phyloP scores from a whole-genome alignment of 2,329 filamentous ascomycete species.

The Trichophaea hybrida region DNA sequence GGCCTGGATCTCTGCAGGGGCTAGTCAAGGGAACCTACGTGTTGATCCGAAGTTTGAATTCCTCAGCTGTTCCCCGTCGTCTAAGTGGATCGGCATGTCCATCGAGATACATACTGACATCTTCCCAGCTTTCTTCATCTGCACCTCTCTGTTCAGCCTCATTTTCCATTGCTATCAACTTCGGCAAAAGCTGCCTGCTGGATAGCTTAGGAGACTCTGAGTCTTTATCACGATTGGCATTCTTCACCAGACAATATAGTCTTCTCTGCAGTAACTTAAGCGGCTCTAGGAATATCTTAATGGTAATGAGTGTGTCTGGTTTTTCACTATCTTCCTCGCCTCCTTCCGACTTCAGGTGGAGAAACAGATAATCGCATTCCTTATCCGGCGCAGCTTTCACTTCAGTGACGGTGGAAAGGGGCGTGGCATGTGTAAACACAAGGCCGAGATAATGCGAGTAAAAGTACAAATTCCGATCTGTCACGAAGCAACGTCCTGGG shows the following conservation, averaged over 20 bases:
- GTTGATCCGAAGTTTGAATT: slow-evolving; percentile 1
- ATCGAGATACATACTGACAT: slow-evolving; percentile 36
- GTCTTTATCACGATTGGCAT: slow-evolving; percentile 3
- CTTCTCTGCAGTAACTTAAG: slow-evolving; percentile 67
- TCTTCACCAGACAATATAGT: slow-evolving; percentile 67
- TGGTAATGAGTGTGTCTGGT: slow-evolving; percentile 48
- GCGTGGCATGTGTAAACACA: slow-evolving; percentile 66
- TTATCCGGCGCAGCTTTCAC: slow-evolving; percentile 79
- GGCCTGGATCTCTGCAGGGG: background rate
- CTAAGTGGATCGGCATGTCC: background rate
- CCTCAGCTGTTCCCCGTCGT: slow-evolving; percentile 2
- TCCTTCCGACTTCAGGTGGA: slow-evolving; percentile 44
- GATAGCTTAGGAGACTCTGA: background rate
- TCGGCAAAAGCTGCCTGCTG: slow-evolving; percentile 44
- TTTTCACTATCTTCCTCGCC: slow-evolving; percentile 29
- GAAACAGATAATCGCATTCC: slow-evolving; percentile 82
- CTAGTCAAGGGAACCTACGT: background rate
- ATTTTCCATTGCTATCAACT: slow-evolving; percentile 62
- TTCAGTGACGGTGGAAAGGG: slow-evolving; percentile 63
- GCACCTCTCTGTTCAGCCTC: slow-evolving; percentile 39
- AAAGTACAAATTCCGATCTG: slow-evolving; percentile 77
- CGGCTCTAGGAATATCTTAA: slow-evolving; percentile 88
- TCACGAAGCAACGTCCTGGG: slow-evolving; percentile 75
- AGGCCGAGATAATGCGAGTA: slow-evolving; percentile 91
- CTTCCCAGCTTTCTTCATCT: slow-evolving; percentile 68